These are phyloP conservation scores for Fusarium tanahbumbuense DNA, from an alignment of 2,329 filamentous ascomycete species.

Conservation along the genomic window DNA sequence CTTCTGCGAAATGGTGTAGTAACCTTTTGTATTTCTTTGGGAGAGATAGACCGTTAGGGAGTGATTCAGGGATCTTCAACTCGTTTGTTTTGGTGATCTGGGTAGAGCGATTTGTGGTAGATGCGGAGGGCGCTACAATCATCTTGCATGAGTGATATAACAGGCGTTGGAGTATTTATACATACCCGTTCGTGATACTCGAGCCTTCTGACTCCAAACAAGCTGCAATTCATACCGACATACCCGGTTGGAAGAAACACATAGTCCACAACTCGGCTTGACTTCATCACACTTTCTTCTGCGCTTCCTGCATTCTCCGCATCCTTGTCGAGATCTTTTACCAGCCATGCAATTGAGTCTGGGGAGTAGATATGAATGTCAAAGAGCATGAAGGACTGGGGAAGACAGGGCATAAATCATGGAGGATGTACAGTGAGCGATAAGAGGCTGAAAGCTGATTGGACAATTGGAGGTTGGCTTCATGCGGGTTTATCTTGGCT, in stretches of 20 bases:
- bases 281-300: constrained; percentile 46
- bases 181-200: neutral
- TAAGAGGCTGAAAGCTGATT: constrained; percentile 6
- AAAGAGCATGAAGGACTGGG: neutral
- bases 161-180: rapidly evolving
- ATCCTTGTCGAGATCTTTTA: constrained; percentile 45
- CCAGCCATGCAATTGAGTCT: constrained; percentile 35
- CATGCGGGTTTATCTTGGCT: neutral
- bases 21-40: constrained; percentile 40
- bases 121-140: neutral
- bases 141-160: rapidly evolving
- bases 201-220: constrained; percentile 37
- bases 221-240: constrained; percentile 45
- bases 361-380: neutral
- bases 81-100: neutral
- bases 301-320: constrained; percentile 46
- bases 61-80: constrained; percentile 22
- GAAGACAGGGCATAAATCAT: neutral
- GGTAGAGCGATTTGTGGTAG: neutral
- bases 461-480: neutral
- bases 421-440: neutral
- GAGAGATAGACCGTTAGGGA: constrained; percentile 42
- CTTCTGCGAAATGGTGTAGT: constrained; percentile 43
- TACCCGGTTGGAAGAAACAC: constrained; percentile 21
- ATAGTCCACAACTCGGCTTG: constrained; percentile 45